Evolutionary conservation across 179 eudicot genomes (phyloP).

Genomic region (Sideroxylon spinosum): DNA sequence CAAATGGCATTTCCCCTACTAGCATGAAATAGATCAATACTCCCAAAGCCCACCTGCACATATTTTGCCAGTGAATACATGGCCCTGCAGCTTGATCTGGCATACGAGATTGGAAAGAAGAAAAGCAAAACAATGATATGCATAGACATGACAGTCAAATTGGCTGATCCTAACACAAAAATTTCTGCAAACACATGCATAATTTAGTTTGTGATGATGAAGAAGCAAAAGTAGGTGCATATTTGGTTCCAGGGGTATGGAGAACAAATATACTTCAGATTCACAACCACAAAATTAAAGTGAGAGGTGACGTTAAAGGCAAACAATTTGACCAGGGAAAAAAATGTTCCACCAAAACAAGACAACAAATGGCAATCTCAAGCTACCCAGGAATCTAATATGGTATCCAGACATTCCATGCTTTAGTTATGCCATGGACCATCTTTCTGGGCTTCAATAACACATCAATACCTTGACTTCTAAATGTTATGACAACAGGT

Average conservation of each 20-base stretch:
- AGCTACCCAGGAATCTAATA: background rate
- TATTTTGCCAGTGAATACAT: constrained; percentile 6
- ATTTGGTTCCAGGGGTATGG: background rate
- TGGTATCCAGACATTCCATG: background rate
- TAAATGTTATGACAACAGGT: background rate
- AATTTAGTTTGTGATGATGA: background rate
- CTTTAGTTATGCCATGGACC: background rate
- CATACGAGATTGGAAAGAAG: background rate
- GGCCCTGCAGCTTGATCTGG: background rate
- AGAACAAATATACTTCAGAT: no score
- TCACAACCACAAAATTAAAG: background rate
- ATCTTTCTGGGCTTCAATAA: background rate
- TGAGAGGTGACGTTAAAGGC: background rate
- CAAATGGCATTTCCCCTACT: constrained; percentile 97
- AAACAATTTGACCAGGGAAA: background rate
- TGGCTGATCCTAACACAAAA: background rate
- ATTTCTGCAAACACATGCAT: no score
- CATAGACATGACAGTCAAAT: background rate
- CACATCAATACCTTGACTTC: background rate
- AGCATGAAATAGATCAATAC: constrained; percentile 85
- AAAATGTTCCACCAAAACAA: background rate
- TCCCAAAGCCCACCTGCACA: constrained; percentile 96
- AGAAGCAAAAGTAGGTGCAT: background rate
- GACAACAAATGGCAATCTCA: background rate
- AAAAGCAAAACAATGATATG: background rate